Evolutionary conservation across 345 rosid genomes (phyloP), one percentile per base, ranked within the genome.

Genomic region (Corchorus capsularis): DNA sequence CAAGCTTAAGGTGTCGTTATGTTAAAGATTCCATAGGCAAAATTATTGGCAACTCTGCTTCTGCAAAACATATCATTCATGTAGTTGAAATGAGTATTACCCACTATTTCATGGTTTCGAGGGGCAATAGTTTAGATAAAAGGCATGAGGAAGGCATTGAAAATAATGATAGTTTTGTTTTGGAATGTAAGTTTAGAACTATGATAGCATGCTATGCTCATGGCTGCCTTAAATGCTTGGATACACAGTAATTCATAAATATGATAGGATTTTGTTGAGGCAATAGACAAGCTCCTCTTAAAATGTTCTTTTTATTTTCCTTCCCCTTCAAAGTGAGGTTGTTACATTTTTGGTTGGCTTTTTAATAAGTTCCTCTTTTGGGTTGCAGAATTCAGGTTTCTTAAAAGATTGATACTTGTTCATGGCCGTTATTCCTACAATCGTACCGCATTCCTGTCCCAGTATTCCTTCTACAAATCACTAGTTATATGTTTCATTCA

Each of bases 371-470:
- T 52, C 39, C 63, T 63, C 50, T 83, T 77, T 81, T 77, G 78
- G 77, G 49, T 77, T 86, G 74, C 95, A 96, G 99, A 92, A 81
- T 96, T 94, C 81, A 90, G 90, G 82, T 96, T 96, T 86, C 87
- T 94, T 63, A 96, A 84, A 86, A 87, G 99, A 84, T 82, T 96
- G 81, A 92, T 94, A 75, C 94, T 94, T 72, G 95, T 96, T 74
- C 99, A 96, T 76, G 98, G 98, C 71, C 88, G 98, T 53, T 96
- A 96, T 86, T 96, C 98, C 3, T 96, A 96, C 84, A 96, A 96
- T 85, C 90, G 98, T 45, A 96, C 99, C 74, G 95, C 99, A 57
- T 94, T 96, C 81, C 83, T 96, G 79, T 92, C 97, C 64, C 98
- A 94, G 83, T 96, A 94, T 84, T 96, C 98, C 73, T 96, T 96